A percentile compares a stretch with the other conserved stretches of the same genome.
These are phyloP conservation scores for Leptosphaerulina australis DNA, from an alignment of 2,329 filamentous ascomycete species.

Conservation along the genomic window DNA sequence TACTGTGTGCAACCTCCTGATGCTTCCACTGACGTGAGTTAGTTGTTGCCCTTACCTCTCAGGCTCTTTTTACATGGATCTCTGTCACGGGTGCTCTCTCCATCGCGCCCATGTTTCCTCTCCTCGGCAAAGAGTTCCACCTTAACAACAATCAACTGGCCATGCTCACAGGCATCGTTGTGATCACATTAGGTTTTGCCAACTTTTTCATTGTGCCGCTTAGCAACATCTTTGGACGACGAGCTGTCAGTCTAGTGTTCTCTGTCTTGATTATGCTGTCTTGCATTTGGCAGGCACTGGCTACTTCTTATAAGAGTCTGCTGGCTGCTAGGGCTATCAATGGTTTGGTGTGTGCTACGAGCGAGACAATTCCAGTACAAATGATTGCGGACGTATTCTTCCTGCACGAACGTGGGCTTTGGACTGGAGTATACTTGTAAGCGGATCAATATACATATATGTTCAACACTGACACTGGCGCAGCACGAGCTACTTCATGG, in stretches of 20 bases:
- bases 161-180: slow-evolving; percentile 52
- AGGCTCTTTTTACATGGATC: slow-evolving; percentile 52
- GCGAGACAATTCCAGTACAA: slow-evolving; percentile 53
- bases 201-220: slow-evolving; percentile 55
- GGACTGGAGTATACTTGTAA: slow-evolving; percentile 50
- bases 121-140: slow-evolving; percentile 50
- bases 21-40: background rate
- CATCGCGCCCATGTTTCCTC: slow-evolving; percentile 53
- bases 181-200: slow-evolving; percentile 53
- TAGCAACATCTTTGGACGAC: slow-evolving; percentile 53
- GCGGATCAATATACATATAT: slow-evolving; percentile 14
- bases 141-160: slow-evolving; percentile 50
- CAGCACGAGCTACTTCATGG: slow-evolving; percentile 51
- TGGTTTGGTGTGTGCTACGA: slow-evolving; percentile 52
- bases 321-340: slow-evolving; percentile 53
- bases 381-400: slow-evolving; percentile 55
- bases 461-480: background rate
- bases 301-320: slow-evolving; percentile 51
- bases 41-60: slow-evolving; percentile 48
- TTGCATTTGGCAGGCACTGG: slow-evolving; percentile 54
- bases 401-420: slow-evolving; percentile 51
- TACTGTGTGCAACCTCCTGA: background rate
- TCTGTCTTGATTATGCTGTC: slow-evolving; percentile 50
- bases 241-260: slow-evolving; percentile 50
- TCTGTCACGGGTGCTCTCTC: slow-evolving; percentile 52